Conservation (phyloP, 305 asterid species). For the Ruellia speciosa region DNA sequence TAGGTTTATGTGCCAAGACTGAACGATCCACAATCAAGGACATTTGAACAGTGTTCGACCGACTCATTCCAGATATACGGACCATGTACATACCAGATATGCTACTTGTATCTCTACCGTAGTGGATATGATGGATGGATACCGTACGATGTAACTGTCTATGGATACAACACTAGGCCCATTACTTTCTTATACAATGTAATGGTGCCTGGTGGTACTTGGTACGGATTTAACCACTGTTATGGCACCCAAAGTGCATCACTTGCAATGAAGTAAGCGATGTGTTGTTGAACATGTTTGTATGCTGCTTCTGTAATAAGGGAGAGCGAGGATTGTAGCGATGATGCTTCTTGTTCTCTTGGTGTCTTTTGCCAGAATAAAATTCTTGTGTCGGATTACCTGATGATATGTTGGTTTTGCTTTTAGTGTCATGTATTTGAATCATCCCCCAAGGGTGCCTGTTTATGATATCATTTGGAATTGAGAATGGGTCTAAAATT, state of each 20-base stretch:
- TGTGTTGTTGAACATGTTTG: background rate
- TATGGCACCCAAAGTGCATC: slow-evolving; percentile 24
- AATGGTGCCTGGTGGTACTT: slow-evolving; percentile 44
- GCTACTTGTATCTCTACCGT: slow-evolving; percentile 77
- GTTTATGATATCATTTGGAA: too few relatives aligned
- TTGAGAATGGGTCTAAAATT: too few relatives aligned
- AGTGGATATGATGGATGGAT: slow-evolving; percentile 90
- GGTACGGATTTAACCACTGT: slow-evolving; percentile 78
- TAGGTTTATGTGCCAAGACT: slow-evolving; percentile 82
- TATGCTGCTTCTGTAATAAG: slow-evolving; percentile 12
- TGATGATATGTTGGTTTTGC: too few relatives aligned
- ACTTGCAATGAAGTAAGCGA: slow-evolving; percentile 18
- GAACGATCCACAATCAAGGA: slow-evolving; percentile 55
- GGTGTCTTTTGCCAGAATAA: background rate
- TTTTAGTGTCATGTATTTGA: too few relatives aligned
- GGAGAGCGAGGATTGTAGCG: slow-evolving; percentile 3
- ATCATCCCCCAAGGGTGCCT: too few relatives aligned
- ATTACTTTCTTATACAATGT: slow-evolving; percentile 59
- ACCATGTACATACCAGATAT: slow-evolving; percentile 84
- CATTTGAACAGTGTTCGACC: slow-evolving; percentile 72
- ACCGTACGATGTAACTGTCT: slow-evolving; percentile 60
- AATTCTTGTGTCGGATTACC: too few relatives aligned
- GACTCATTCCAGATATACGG: slow-evolving; percentile 66
- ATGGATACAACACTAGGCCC: slow-evolving; percentile 41
- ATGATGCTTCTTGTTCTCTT: slow-evolving; percentile 5